Evolutionary conservation across 768 basidiomycete species (phyloP), one percentile per base, ranked within the genome.

Genomic region (Mycena polygramma): DNA sequence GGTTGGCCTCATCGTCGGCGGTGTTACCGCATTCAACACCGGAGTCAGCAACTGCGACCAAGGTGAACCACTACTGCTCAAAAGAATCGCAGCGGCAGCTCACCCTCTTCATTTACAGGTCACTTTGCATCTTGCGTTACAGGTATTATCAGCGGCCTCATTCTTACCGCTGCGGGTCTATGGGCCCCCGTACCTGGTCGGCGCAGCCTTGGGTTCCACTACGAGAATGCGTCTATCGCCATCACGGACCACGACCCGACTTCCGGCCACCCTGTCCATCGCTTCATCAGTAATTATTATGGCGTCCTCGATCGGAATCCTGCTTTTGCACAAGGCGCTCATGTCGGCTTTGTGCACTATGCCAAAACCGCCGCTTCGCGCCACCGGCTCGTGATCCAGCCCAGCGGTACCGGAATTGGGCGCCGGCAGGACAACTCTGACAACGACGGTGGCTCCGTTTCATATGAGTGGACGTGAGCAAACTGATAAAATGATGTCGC

Each of bases 1-100:
- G 55, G 55, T 57, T 43, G 55, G 55, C 39, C 55, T 57, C 37
- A 57, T 57, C 55, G 55, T 57, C 55, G 55, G 55, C 39, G 55
- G 55, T 57, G 36, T 57, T 22, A n/a, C 3, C 36, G n/a, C 6
- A 7, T 57, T 57, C 55, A 57, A 41, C 55, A 57, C 37, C 14
- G 55, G 55, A 57, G 55, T 57, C 55, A 57, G 55, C 55, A 57
- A 39, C 55, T 57, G 55, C 41, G 55, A 57, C 36, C 36, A 57
- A 57, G 55, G 55, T 39, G 17, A 22, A 30, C 41, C 7, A 39
- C 41, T 57, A 39, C n/a, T 57, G 20, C 36, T 39, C n/a, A n/a
- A n/a, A 39, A 20, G 41, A 37, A 57, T 57, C 39, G 14, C 55
- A 57, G 24, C 24, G 55, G 39, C 36, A 39, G 41, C 36, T 39